Evolutionary conservation across 2,329 filamentous ascomycete species (phyloP), one percentile per base, ranked within the genome.

Genomic region (Aspergillus transmontanensis): DNA sequence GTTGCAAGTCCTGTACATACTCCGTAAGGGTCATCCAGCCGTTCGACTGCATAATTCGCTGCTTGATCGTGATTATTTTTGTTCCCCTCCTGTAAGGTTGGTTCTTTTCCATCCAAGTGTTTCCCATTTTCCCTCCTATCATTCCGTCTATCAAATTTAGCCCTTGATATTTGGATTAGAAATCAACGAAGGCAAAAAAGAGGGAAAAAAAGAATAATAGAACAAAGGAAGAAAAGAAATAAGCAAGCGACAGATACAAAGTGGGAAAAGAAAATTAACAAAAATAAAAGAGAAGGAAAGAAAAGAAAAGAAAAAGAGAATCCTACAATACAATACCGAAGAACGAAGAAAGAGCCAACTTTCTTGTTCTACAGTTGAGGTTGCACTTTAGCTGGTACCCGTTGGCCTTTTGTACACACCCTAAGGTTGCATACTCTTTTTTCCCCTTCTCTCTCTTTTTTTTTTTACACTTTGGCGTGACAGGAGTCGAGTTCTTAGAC

Each of bases 381-480:
- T 55, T 55, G 51, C 51, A 55, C 32, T 55, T 39, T 39, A 12
- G 51, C 34, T 39, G 51, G 51, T 55, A 41, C 21, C 51, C 51
- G n/a, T 55, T 54, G 51, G 51, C 51, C 36, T 55, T 55, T 55
- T 55, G 51, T 55, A 55, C 51, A 55, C 51, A 36, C 32, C 51
- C 32, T 21, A 19, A 55, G 51, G 32, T 55, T 55, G 51, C 51
- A 53, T 34, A 26, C 51, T 36, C 21, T 23, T 39, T 57, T 54
- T 26, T 26, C 23, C 34, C 53, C 39, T 28, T 53, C 43, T 50
- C 54, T 54, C n/a, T 46, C 19, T 55, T 16, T 21, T 34, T 26
- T 30, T 46, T 46, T 51, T 55, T 67, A 71, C 63, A 57, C 56
- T 66, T 62, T 63, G 62, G 58, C 62, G 60, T 63, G 64, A 64